Evolutionary conservation across 2,329 filamentous ascomycete species (phyloP).

Genomic region (Penicillium decumbens): DNA sequence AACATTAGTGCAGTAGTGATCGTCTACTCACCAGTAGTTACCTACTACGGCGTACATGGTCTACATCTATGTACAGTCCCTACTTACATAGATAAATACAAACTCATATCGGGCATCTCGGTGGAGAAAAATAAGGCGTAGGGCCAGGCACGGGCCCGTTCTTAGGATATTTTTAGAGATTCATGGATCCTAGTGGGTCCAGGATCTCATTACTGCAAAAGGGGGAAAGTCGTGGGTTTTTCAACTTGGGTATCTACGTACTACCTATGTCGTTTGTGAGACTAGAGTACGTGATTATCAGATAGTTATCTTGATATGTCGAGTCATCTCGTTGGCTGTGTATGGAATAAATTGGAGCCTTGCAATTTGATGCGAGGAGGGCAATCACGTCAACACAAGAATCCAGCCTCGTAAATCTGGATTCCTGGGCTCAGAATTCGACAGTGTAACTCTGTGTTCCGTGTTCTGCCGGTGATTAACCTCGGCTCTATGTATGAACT

Average conservation of each 20-base stretch:
- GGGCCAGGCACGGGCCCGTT: conserved; percentile 6
- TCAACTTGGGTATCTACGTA: not conserved
- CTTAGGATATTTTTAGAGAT: conserved; percentile 11
- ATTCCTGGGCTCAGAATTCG: not conserved
- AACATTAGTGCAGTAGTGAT: not conserved
- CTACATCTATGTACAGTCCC: not conserved
- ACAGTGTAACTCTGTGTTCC: not conserved
- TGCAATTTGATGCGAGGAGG: not conserved
- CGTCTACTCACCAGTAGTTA: not conserved
- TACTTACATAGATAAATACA: not conserved
- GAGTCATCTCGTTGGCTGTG: not conserved
- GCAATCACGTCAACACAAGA: not conserved
- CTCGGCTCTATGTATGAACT: too few relatives aligned
- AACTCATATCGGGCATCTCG: not conserved
- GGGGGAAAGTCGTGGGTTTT: not conserved
- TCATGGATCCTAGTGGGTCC: conserved; percentile 16
- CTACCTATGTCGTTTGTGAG: too few relatives aligned
- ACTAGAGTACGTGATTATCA: not conserved
- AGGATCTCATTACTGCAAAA: conserved; percentile 14
- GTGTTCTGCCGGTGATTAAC: too few relatives aligned
- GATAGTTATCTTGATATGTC: not conserved
- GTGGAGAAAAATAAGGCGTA: not conserved
- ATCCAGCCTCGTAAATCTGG: not conserved
- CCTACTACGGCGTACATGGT: too few relatives aligned
- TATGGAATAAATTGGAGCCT: not conserved